Evolutionary conservation across 352 stramenopile genomes (phyloP), one percentile per base, ranked within the genome.

Genomic region (Globisporangium nunn): DNA sequence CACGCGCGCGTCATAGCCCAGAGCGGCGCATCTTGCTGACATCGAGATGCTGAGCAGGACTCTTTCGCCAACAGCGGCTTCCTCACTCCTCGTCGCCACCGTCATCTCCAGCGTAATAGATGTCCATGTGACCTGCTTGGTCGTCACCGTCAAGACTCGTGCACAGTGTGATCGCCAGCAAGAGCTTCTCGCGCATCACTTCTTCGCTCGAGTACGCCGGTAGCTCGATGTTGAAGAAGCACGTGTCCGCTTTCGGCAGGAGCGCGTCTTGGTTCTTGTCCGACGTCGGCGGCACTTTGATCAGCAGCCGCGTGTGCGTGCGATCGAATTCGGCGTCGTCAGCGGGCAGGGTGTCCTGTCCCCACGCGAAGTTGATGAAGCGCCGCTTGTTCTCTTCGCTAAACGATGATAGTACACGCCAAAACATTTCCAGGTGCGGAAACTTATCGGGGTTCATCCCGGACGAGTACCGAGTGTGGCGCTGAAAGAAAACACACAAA

Each of bases 301-400:
- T 80, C 23, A 91, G 64, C 43, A 93, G 48, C 3, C 83, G 70
- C 14, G 82, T 89, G 50, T 88, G 78, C 6, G 78, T 89, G 1
- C 80, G 75, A 64, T 90, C 78, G 44, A 91, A 93, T 62, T 91
- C 83, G 4, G 78, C 83, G 54, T 93, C 83, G 51, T 87, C 81
- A 0, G 75, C 78, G 1, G 83, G 83, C 17, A 93, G 54, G 0
- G 81, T 88, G 52, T 91, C 79, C 64, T 93, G 83, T 5, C 83
- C 83, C 83, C 83, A 93, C 1, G 83, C 83, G 56, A 93, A 93
- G 51, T 89, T 90, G 58, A 93, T 87, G 54, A 93, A 93, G 0
- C 75, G 75, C 5, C 78, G 77, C 62, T 88, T 91, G 63, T 93
- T 87, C 33, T 86, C 77, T 52, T 87, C 76, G 28, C 62, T 88